Conservation (phyloP, 2,329 filamentous ascomycete species). For the Nemania sp. region DNA sequence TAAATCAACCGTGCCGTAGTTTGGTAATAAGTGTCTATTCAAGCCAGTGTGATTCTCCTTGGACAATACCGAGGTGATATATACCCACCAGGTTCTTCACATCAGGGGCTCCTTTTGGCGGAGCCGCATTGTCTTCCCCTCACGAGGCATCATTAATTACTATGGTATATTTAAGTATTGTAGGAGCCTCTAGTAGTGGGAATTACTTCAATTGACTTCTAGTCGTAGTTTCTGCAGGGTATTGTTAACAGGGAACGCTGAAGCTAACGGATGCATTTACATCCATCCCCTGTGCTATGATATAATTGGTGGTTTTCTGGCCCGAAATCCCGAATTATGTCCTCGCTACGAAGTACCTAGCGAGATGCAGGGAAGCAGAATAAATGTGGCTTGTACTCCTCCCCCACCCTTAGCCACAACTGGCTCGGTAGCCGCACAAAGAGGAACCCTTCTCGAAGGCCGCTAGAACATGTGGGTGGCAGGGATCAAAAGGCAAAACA, state of each 20-base stretch:
- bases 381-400: conserved; percentile 9
- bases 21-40: too few relatives aligned
- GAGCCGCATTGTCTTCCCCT: conserved; percentile 4
- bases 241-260: too few relatives aligned
- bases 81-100: neutral
- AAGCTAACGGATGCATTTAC: too few relatives aligned
- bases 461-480: conserved; percentile 28
- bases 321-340: neutral
- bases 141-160: neutral
- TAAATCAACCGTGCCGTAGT: too few relatives aligned
- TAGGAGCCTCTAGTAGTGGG: too few relatives aligned
- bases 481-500: conserved; percentile 16
- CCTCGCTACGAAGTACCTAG: too few relatives aligned
- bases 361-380: neutral
- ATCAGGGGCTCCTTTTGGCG: neutral
- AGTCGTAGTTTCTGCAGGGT: neutral
- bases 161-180: too few relatives aligned
- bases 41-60: too few relatives aligned
- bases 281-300: too few relatives aligned
- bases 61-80: neutral
- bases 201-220: too few relatives aligned
- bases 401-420: neutral
- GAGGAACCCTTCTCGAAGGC: conserved; percentile 22
- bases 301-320: neutral
- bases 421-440: neutral